Evolutionary conservation across 2,329 filamentous ascomycete genomes (phyloP).

Genomic region (Parastagonospora avenae): DNA sequence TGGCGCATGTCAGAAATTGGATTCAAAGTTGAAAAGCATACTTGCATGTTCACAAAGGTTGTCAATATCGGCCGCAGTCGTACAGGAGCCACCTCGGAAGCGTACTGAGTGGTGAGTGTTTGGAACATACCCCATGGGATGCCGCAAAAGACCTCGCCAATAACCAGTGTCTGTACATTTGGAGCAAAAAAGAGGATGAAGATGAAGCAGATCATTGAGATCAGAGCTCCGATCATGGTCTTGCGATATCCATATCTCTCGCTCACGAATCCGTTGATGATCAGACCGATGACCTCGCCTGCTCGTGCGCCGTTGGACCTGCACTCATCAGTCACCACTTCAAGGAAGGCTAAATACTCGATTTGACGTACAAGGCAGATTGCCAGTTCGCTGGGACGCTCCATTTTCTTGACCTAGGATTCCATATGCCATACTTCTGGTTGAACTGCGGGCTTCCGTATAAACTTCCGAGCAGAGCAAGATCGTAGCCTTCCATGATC

Average conservation of each 20-base stretch:
- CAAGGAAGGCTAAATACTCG: constrained; percentile 17
- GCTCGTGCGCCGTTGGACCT: constrained; percentile 51
- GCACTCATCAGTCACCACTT: constrained; percentile 41
- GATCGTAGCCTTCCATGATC: constrained; percentile 85
- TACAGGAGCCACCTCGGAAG: constrained; percentile 68
- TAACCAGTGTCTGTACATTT: constrained; percentile 47
- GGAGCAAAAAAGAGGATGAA: constrained; percentile 54
- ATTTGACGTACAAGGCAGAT: constrained; percentile 42
- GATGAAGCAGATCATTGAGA: constrained; percentile 48
- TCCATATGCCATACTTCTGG: constrained; percentile 47
- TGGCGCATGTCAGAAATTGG: constrained; percentile 1
- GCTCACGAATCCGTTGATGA: constrained; percentile 51
- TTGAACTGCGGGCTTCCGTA: constrained; percentile 58
- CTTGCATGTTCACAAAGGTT: constrained; percentile 70
- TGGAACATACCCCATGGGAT: constrained; percentile 55
- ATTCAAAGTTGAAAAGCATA: not conserved
- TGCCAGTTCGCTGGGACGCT: constrained; percentile 51
- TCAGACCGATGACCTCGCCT: constrained; percentile 51
- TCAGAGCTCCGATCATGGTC: constrained; percentile 50
- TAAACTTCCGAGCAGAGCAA: constrained; percentile 78
- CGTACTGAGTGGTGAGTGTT: constrained; percentile 53
- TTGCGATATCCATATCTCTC: constrained; percentile 52
- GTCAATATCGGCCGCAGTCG: constrained; percentile 61
- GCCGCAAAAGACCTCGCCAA: constrained; percentile 52
- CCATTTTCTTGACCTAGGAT: constrained; percentile 44